Evolutionary conservation across 768 basidiomycete species (phyloP).

Genomic region (Hemileccinum impolitum): DNA sequence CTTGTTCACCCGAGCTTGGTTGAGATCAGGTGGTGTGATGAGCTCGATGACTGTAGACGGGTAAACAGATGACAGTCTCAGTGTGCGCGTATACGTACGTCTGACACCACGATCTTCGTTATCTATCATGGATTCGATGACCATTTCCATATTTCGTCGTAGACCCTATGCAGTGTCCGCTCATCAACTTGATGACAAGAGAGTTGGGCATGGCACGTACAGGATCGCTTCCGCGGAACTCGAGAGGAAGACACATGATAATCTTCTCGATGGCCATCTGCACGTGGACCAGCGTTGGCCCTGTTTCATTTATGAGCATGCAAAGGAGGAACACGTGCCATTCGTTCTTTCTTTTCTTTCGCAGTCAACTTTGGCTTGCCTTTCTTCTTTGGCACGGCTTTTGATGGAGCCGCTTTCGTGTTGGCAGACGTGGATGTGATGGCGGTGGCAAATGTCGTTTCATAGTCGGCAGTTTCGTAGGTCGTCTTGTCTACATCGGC

Average conservation of each 20-base stretch:
- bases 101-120: slow-evolving; percentile 57
- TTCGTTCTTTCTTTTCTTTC: slow-evolving; percentile 82
- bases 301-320: no score
- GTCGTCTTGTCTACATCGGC: slow-evolving; percentile 32
- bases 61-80: not conserved
- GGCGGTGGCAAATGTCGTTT: slow-evolving; percentile 36
- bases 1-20: slow-evolving; percentile 89
- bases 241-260: slow-evolving; percentile 75
- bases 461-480: slow-evolving; percentile 29
- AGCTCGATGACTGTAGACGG: slow-evolving; percentile 64
- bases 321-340: slow-evolving; percentile 41
- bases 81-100: slow-evolving; percentile 38
- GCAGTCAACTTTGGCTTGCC: slow-evolving; percentile 65
- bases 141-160: slow-evolving; percentile 73
- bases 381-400: slow-evolving; percentile 46
- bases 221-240: slow-evolving; percentile 87
- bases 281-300: not conserved
- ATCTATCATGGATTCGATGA: slow-evolving; percentile 76
- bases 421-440: slow-evolving; percentile 34
- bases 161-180: slow-evolving; percentile 46
- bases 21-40: slow-evolving; percentile 75
- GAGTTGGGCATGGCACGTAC: slow-evolving; percentile 41
- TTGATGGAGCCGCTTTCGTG: slow-evolving; percentile 37
- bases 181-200: not conserved
- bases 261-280: slow-evolving; percentile 67